Conservation (phyloP, 495 filamentous ascomycete species). For the Aspergillus baeticus region DNA sequence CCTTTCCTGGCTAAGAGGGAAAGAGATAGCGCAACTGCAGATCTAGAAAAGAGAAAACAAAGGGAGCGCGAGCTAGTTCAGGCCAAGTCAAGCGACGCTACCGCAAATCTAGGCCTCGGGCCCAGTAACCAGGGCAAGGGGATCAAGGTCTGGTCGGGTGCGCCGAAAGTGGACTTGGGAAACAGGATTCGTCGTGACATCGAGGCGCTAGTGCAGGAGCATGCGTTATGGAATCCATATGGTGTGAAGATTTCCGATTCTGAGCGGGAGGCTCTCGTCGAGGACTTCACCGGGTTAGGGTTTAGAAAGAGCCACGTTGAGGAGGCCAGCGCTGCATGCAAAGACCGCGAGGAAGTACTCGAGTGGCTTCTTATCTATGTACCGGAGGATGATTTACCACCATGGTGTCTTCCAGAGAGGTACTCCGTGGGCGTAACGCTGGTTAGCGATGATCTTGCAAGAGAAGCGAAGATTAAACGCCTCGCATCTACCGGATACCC, state of each 20-base stretch:
- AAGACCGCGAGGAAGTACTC: constrained; percentile 87
- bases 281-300: constrained; percentile 72
- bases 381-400: constrained; percentile 90
- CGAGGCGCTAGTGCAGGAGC: constrained; percentile 71
- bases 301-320: constrained; percentile 86
- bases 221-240: constrained; percentile 85
- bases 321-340: constrained; percentile 83
- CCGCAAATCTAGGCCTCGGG: constrained; percentile 38
- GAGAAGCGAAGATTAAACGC: constrained; percentile 77
- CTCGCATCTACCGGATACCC: constrained; percentile 82
- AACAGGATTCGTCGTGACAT: constrained; percentile 70
- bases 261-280: constrained; percentile 60
- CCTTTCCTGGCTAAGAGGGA: constrained; percentile 80
- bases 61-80: constrained; percentile 58
- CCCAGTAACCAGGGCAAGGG: constrained; percentile 32
- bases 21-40: constrained; percentile 69
- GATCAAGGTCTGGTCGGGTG: constrained; percentile 73
- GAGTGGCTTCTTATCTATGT: constrained; percentile 95
- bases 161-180: constrained; percentile 92
- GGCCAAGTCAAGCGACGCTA: constrained; percentile 60
- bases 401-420: constrained; percentile 84
- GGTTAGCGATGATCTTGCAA: constrained; percentile 72
- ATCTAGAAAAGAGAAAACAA: constrained; percentile 67
- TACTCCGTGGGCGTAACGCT: constrained; percentile 88
- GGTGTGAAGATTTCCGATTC: constrained; percentile 57